Evolutionary conservation across 371 early-diverging fungal species (phyloP).

Genomic region (Rhizomucor miehei): DNA sequence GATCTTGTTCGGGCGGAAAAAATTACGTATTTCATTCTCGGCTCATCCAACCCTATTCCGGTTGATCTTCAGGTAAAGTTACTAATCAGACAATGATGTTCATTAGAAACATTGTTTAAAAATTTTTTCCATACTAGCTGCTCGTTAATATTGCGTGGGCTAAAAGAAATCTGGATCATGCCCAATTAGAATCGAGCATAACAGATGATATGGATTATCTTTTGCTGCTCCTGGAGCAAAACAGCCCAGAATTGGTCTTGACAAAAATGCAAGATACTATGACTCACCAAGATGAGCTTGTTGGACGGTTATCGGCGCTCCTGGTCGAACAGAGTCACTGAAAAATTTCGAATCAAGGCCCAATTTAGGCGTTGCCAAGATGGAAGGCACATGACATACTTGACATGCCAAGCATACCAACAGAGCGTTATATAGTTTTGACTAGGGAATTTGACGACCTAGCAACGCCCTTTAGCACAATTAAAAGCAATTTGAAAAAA

Average conservation of each 20-base stretch:
- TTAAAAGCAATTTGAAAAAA: no score
- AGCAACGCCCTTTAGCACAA: no score
- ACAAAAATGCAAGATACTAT: not conserved
- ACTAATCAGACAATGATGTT: not conserved
- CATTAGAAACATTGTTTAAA: not conserved
- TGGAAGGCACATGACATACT: no score
- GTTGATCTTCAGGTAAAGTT: slow-evolving; percentile 12
- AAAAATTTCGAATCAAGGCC: no score
- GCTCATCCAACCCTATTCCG: not conserved
- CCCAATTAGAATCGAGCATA: slow-evolving; percentile 1
- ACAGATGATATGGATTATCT: slow-evolving; percentile 4
- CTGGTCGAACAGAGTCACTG: no score
- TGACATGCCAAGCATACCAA: no score
- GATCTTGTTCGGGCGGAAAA: slow-evolving; percentile 23
- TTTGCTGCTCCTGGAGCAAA: slow-evolving; percentile 2
- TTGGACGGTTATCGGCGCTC: not conserved
- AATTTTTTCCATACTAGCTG: slow-evolving; percentile 3
- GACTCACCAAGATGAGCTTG: not conserved
- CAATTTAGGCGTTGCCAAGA: no score
- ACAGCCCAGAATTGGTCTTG: no score
- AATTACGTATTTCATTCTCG: not conserved
- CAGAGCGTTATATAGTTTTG: no score
- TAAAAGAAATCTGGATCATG: slow-evolving; percentile 1
- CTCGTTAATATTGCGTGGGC: slow-evolving; percentile 8
- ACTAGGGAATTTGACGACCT: no score